Evolutionary conservation across 73 alveolate genomes (phyloP), one percentile per base, ranked within the genome.

Genomic region (Symbiodinium natans): DNA sequence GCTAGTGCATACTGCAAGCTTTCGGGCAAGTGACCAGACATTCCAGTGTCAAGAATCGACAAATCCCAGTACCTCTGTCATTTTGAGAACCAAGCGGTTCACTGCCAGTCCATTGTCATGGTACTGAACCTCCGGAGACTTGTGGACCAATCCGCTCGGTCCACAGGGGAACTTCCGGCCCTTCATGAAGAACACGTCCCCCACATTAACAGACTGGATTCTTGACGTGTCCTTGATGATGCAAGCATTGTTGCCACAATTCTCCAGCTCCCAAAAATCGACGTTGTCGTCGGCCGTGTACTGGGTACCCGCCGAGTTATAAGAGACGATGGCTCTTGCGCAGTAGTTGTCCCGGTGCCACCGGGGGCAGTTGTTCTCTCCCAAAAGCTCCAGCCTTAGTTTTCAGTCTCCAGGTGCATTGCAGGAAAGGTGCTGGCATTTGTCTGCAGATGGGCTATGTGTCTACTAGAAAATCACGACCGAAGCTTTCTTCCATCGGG

Each of bases 31-130:
- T n/a, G n/a, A n/a, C n/a, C n/a, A n/a, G n/a, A n/a, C n/a, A n/a
- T n/a, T n/a, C n/a, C n/a, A n/a, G n/a, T 13, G 1, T 29, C 17
- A 0, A 52, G 31, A 52, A 29, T 21, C n/a, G 31, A 15, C 71
- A 8, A 52, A 5, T 8, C 23, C 29, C 23, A 8, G 21, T 17
- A n/a, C n/a, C n/a, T n/a, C n/a, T 1, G 3, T 52, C 33, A 90
- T 39, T 34, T 90, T 90, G 82, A 90, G 41, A 17, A 90, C 97
- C 80, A 90, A 40, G 97, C 97, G 97, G 29, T 90, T 41, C 87
- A 71, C 21, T 6, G 27, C 97, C 52, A 6, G 1, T 7, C 88
- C 88, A 41, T 42, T 40, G 13, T 36, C 34, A 33, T 48, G 40
- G 46, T 33, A 42, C n/a, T 90, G 87, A n/a, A 59, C 71, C 40